Evolutionary conservation across 352 stramenopile species (phyloP), one percentile per base, ranked within the genome.

Genomic region (Globisporangium megalacanthum): DNA sequence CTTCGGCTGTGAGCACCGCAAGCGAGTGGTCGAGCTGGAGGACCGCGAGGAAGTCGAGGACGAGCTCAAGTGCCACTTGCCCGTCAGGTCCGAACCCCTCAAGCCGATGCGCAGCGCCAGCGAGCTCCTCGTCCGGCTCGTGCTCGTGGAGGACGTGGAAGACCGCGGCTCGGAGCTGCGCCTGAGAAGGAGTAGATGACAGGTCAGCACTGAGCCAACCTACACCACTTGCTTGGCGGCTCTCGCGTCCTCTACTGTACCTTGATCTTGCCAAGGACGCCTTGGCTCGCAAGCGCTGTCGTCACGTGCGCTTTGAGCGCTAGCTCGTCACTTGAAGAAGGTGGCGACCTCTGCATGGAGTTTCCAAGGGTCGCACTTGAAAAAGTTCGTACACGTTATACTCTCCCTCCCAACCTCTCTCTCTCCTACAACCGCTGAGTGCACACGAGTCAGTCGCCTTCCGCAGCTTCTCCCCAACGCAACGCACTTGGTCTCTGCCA

Each of bases 191-290:
- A 10, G 6, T 39, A 4, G 4, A 7, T 6, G 47, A 9, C 5
- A 44, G 10, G 31, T 53, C 25, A 53, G 9, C 11, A 56, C 6
- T 13, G 39, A 29, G 25, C 25, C 25, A 29, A 29, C 1, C 25
- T 44, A 10, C 42, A 19, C 46, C 8, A 13, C 20, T 15, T 8
- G n/a, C 20, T 37, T n/a, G 13, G 3, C 8, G 25, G n/a, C 20
- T 13, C 6, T 22, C 31, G 29, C 8, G 9, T 50, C 19, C 25
- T 29, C 25, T 29, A 29, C 25, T 29, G 25, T 29, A 83, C 76
- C 74, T 90, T 92, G 56, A 95, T 67, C 58, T 87, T 87, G 41
- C 61, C 67, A 20, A 94, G 56, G 14, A 93, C 72, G n/a, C 85
- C 83, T 55, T 88, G 75, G 19, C 41, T 72, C 56, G 73, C 68